Evolutionary conservation across 345 rosid species (phyloP), one percentile per base, ranked within the genome.

Genomic region (Kernera saxatilis): DNA sequence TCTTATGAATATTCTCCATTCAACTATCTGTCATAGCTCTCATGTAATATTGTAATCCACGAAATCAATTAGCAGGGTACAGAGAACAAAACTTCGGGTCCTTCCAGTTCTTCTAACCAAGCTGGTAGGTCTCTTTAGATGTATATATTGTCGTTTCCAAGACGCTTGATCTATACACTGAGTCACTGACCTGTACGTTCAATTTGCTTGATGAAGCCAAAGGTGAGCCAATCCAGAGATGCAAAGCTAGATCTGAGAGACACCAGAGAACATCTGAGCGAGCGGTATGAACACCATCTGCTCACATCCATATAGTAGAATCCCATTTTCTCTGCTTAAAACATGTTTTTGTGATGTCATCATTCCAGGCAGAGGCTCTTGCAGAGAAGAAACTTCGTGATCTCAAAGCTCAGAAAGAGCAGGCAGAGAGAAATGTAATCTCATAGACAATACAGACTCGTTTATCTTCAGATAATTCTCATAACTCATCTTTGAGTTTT

Each of bases 381-480:
- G 93, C 88, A 50, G 98, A 93, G 88, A 93, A 91, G 89, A 93
- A 87, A 55, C 83, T 76, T 84, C 90, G 84, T 4, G 98, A 93
- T 77, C 87, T 83, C 67, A 87, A 86, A 72, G 89, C 82, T 60
- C 91, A 87, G 79, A 86, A 85, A 76, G 98, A 91, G 81, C 97
- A 93, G 72, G 85, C 92, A 14, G 96, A 91, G 79, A 87, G 86
- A 91, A 86, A 89, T 85, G 98, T 93, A 84, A 84, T 25, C 32
- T 49, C 61, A 75, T 62, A 48, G 32, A 64, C 64, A 44, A 15
- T 45, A 8, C n/a, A n/a, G n/a, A n/a, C 57, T 54, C 55, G n/a
- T 17, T 17, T 43, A 61, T 50, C 54, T 21, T 73, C 61, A 29
- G 41, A 51, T 33, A 30, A 15, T 49, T 29, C 9, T 55, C 11